phyloP scores from a whole-genome alignment of 108 stramenopile genomes.

The Cyclotella baltica region DNA sequence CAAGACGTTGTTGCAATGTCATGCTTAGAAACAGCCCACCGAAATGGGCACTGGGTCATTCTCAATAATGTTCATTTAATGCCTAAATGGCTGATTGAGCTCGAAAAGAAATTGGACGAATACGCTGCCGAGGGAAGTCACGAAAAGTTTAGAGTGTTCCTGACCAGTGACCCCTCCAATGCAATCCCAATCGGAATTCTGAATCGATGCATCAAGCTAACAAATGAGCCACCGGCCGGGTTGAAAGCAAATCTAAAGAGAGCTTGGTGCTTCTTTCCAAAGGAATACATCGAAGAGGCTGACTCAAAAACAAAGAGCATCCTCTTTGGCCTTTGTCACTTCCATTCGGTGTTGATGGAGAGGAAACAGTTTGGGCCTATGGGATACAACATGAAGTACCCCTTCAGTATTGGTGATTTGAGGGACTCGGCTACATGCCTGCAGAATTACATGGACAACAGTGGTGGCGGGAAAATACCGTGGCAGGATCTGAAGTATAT shows the following conservation, averaged over 20 bases:
- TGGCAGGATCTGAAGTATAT: slow-evolving; percentile 94
- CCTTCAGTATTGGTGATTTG: slow-evolving; percentile 91
- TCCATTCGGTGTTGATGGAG: slow-evolving; percentile 94
- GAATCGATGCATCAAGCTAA: slow-evolving; percentile 93
- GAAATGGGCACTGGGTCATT: slow-evolving; percentile 94
- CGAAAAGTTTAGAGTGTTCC: slow-evolving; percentile 87
- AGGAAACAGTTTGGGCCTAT: slow-evolving; percentile 93
- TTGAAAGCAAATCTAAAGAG: slow-evolving; percentile 94
- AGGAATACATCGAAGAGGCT: slow-evolving; percentile 87
- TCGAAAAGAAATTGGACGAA: slow-evolving; percentile 92
- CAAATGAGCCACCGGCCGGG: slow-evolving; percentile 93
- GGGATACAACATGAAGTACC: slow-evolving; percentile 97
- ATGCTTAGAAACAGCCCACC: slow-evolving; percentile 86
- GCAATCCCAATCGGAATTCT: slow-evolving; percentile 91
- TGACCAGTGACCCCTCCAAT: slow-evolving; percentile 86
- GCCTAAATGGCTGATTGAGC: slow-evolving; percentile 88
- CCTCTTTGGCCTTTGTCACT: slow-evolving; percentile 92
- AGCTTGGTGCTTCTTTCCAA: slow-evolving; percentile 87
- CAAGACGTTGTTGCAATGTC: slow-evolving; percentile 92
- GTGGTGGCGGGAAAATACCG: slow-evolving; percentile 89
- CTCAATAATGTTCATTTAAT: slow-evolving; percentile 94
- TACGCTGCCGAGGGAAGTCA: slow-evolving; percentile 84
- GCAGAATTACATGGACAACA: slow-evolving; percentile 92
- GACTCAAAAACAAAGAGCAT: slow-evolving; percentile 91
- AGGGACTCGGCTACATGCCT: slow-evolving; percentile 88